Evolutionary conservation across 495 filamentous ascomycete genomes (phyloP), one percentile per base, ranked within the genome.

Genomic region (Aspergillus avenaceus): DNA sequence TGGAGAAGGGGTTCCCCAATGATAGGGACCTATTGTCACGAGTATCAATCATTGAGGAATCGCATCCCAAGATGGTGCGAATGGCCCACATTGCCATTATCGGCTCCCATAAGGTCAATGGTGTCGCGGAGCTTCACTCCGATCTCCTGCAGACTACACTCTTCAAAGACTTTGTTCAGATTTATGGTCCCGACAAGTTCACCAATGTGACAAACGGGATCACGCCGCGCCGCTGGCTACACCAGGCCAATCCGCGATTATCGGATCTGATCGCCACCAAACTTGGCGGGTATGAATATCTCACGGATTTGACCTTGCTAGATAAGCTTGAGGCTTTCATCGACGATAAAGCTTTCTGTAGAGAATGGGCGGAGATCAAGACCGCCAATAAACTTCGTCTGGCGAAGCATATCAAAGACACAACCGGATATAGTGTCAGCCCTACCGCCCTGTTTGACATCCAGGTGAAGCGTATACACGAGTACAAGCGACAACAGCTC

Each of bases 131-230:
- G 69, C 73, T 98, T 47, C 93, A 98, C 69, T 98, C 93, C 4
- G 93, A 98, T 61, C 78, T 98, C 19, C 91, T 98, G 72, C 89
- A 90, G 73, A 91, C 91, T 3, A 98, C 93, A n/a, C 91, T 98
- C 52, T 97, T 98, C 82, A 97, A 91, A 70, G 95, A 97, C 70
- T 98, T 98, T 61, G 92, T 98, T 32, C 76, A 76, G 31, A 86
- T 98, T 50, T 97, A 91, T 61, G 93, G 93, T 4, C 84, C 87
- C 0, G 93, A 98, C 75, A 95, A 95, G 62, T 98, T 98, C 72
- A 96, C 87, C 29, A 98, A 98, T 56, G 92, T 98, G 50, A 98
- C 93, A 38, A 98, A 98, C 63, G 93, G 93, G 29, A 90, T 98
- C 63, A 98, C 93, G 0, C 95, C 93, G 7, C 78, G 93, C 44